These are phyloP conservation scores for Lactuca sativa DNA, from an alignment of 129 eudicot species.

Conservation along the genomic window DNA sequence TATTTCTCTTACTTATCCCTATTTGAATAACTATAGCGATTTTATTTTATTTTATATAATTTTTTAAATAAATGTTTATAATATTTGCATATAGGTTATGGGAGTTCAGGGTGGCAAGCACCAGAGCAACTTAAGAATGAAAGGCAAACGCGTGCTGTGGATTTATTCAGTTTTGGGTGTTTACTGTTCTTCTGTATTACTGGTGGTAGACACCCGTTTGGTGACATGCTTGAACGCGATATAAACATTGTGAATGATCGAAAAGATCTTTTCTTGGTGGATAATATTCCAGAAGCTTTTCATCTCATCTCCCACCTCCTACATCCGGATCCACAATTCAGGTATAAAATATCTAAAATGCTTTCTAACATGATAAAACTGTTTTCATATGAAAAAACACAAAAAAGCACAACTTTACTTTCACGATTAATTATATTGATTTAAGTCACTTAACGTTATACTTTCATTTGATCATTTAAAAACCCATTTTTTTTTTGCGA, in stretches of 20 bases:
- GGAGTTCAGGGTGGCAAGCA: constrained; percentile 98
- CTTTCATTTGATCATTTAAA: no score
- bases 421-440: no score
- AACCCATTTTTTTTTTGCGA: no score
- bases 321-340: constrained; percentile 64
- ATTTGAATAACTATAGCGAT: no score
- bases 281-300: constrained; percentile 77
- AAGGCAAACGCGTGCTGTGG: constrained; percentile 87
- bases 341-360: constrained; percentile 40
- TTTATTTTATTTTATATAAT: no score
- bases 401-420: no score
- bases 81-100: constrained; percentile 49
- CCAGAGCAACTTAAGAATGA: constrained; percentile 83
- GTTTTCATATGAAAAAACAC: no score
- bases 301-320: constrained; percentile 69
- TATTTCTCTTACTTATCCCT: no score
- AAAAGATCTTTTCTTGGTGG: constrained; percentile 77
- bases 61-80: not conserved
- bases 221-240: constrained; percentile 82
- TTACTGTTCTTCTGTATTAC: constrained; percentile 84
- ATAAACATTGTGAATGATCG: constrained; percentile 59
- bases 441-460: no score
- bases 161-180: constrained; percentile 85
- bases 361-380: constrained; percentile 4
- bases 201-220: constrained; percentile 89